Evolutionary conservation across 345 rosid genomes (phyloP).

Genomic region (Moricandia moricandioides): DNA sequence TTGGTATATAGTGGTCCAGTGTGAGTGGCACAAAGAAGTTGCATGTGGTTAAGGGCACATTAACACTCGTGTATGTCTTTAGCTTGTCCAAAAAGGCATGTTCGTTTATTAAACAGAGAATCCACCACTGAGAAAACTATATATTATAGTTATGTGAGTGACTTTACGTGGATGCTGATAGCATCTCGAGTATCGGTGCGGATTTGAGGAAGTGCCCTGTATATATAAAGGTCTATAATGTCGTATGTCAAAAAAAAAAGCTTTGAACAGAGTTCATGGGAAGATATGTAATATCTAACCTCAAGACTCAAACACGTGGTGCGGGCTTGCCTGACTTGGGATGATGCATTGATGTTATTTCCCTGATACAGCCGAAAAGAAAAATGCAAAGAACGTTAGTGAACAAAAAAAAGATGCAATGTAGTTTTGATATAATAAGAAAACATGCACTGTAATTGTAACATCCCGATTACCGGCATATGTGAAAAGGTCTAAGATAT

Average conservation of each 20-base stretch:
- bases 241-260: background rate
- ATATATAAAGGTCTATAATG: too few species aligned
- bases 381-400: background rate
- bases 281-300: conserved; percentile 15
- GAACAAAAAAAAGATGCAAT: background rate
- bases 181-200: too few species aligned
- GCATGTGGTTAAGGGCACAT: conserved; percentile 32
- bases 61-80: conserved; percentile 22
- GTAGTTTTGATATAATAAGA: background rate
- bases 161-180: too few species aligned
- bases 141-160: too few species aligned
- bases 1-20: conserved; percentile 24
- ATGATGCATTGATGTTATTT: background rate
- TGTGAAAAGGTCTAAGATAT: too few species aligned
- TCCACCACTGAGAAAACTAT: background rate
- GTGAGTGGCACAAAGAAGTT: conserved; percentile 25
- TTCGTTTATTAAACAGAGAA: conserved; percentile 12
- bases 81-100: conserved; percentile 26
- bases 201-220: too few species aligned
- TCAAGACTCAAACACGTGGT: background rate
- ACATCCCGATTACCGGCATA: too few species aligned
- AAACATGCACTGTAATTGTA: background rate
- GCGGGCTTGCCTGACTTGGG: too few species aligned
- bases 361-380: background rate
- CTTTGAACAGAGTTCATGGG: conserved; percentile 3